Base-by-base conservation (phyloP, 2,329 filamentous ascomycete species). In the Blastomyces silverae region DNA sequence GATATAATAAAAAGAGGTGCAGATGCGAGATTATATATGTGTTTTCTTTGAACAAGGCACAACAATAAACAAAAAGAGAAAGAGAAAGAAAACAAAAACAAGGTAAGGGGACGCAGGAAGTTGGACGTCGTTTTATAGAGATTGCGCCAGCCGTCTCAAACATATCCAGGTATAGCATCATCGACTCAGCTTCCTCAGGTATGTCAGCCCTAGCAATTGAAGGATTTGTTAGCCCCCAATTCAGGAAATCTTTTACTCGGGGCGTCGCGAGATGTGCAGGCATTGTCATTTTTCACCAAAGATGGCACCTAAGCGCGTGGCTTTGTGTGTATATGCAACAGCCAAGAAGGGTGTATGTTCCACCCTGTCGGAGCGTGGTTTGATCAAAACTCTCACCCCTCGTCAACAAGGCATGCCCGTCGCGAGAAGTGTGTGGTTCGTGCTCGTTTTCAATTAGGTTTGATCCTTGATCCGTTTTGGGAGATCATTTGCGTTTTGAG, bases 81-180 rank as follows among this genome's bases (percentile, higher is more conserved):
- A 34, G 37, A n/a, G n/a, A n/a, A n/a, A n/a, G n/a, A n/a, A n/a
- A n/a, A n/a, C n/a, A n/a, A n/a, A n/a, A n/a, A 20, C 17, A 34
- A 44, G 42, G 34, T 11, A 13, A 48, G 4, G 15, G 44, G 13
- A 34, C 20, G 22, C 15, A 13, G 58, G 22, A 31, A 25, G 42
- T 61, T 20, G 28, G 42, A 48, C 15, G 42, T 13, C 58, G 31
- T 22, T 61, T 48, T 61, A 61, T 50, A 61, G 42, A 50, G 22
- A 34, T 48, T 17, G 25, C 25, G 22, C 42, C 39, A 22, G 39
- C 39, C 22, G 37, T 17, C 7, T 3, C 8, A 1, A 48, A 25
- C 22, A n/a, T 28, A 46, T 46, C 58, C 25, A 37, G 22, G 37
- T 2, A n/a, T 15, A 4, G 31, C 56, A 28, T 37, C 56, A 10